Conservation (phyloP, 192 early-diverging fungal species). For the Coemansia sp. region DNA sequence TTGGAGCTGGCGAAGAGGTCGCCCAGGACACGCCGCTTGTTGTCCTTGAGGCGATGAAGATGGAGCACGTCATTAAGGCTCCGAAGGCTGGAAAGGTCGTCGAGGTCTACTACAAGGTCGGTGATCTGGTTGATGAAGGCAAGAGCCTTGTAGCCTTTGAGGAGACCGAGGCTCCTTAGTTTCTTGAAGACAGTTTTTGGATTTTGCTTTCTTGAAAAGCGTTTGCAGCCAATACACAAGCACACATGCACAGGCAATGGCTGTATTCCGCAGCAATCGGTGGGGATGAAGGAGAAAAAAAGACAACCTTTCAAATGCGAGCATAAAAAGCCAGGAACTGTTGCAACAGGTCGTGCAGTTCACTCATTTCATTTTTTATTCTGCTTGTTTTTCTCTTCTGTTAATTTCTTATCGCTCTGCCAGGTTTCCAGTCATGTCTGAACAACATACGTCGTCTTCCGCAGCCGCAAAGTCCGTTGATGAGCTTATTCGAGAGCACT, state of each 20-base stretch:
- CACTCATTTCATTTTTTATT: neutral
- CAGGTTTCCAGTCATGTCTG: too few relatives aligned
- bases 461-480: neutral
- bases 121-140: slow-evolving; percentile 87
- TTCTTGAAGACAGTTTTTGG: neutral
- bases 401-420: too few relatives aligned
- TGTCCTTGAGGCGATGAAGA: slow-evolving; percentile 98
- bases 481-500: neutral
- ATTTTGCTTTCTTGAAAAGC: too few relatives aligned
- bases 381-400: neutral
- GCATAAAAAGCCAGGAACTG: neutral
- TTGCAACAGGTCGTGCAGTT: neutral
- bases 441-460: neutral
- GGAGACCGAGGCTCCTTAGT: slow-evolving; percentile 15
- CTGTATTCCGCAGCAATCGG: neutral
- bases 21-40: slow-evolving; percentile 79
- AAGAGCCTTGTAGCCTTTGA: slow-evolving; percentile 79
- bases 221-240: too few relatives aligned
- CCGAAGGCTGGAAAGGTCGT: slow-evolving; percentile 73
- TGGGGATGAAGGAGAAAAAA: neutral
- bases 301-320: neutral
- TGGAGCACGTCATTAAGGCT: slow-evolving; percentile 94
- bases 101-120: slow-evolving; percentile 78
- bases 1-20: slow-evolving; percentile 76
- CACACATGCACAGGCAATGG: too few relatives aligned